Evolutionary conservation across 495 filamentous ascomycete genomes (phyloP).

Genomic region (Trichodelitschia bisporula): DNA sequence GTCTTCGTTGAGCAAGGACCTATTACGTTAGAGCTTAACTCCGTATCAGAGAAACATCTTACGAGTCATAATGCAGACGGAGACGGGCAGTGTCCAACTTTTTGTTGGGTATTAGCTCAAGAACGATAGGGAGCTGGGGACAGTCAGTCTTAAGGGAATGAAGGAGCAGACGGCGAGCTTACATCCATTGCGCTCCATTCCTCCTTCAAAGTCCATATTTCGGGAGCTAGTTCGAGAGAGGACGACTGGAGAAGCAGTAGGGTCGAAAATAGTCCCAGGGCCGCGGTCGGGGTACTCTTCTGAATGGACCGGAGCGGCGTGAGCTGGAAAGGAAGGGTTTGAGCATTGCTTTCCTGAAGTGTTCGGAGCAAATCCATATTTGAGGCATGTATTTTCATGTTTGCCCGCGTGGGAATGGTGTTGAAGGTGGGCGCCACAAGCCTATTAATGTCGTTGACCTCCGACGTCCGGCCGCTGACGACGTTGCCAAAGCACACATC

Average conservation of each 20-base stretch:
- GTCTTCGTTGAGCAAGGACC: too few relatives aligned
- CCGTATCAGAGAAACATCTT: too few relatives aligned
- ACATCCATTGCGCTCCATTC: constrained; percentile 58
- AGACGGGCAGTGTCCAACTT: too few relatives aligned
- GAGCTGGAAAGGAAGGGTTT: constrained; percentile 37
- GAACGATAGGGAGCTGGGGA: constrained; percentile 34
- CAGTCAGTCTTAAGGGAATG: neutral
- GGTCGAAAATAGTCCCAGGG: constrained; percentile 42
- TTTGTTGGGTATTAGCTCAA: constrained; percentile 45
- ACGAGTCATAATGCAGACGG: too few relatives aligned
- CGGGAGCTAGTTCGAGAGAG: constrained; percentile 21
- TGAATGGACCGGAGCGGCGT: constrained; percentile 41
- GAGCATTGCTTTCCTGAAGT: constrained; percentile 30
- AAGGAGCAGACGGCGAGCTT: constrained; percentile 9
- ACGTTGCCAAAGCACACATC: constrained; percentile 74
- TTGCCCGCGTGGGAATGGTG: constrained; percentile 51
- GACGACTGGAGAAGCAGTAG: constrained; percentile 47
- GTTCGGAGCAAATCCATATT: constrained; percentile 26
- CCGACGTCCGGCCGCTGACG: constrained; percentile 42
- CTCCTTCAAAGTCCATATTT: constrained; percentile 36
- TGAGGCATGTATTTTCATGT: constrained; percentile 16
- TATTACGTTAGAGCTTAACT: too few relatives aligned
- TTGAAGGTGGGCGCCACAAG: constrained; percentile 77
- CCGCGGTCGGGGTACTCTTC: constrained; percentile 13
- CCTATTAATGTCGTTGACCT: constrained; percentile 36